Percentiles rank a stretch among this genome's conserved stretches.
phyloP scores from a whole-genome alignment of 2,329 filamentous ascomycete species.

The Pochonia chlamydosporia region DNA sequence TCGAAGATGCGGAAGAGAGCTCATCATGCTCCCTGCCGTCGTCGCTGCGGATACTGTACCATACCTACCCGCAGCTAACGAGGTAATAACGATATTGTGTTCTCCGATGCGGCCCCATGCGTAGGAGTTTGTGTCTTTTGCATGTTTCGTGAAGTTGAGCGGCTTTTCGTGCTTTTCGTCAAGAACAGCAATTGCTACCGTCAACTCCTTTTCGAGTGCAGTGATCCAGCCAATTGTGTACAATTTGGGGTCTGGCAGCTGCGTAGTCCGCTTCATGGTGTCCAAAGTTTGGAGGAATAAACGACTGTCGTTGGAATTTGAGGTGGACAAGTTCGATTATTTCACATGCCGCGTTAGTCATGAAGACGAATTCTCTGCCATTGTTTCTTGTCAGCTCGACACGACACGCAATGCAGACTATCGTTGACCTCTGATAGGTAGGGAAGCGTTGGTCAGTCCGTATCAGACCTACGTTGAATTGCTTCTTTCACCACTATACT shows the following conservation, averaged over 20 bases:
- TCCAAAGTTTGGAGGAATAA: neutral
- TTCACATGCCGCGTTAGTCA: neutral
- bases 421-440: too few species aligned
- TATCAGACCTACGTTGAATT: too few species aligned
- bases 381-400: neutral
- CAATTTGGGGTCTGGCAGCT: neutral
- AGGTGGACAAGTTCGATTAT: too few species aligned
- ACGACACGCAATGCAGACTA: too few species aligned
- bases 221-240: slow-evolving; percentile 1
- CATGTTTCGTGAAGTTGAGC: neutral
- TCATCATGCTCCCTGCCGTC: slow-evolving; percentile 3
- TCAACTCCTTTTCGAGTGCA: neutral
- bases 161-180: neutral
- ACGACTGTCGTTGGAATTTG: neutral
- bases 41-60: slow-evolving; percentile 3
- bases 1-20: slow-evolving; percentile 1
- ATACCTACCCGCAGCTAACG: neutral
- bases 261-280: neutral
- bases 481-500: too few species aligned
- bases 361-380: neutral
- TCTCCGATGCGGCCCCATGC: neutral
- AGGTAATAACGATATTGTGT: neutral
- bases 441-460: too few species aligned
- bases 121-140: slow-evolving; percentile 1
- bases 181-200: neutral